Percentiles rank a stretch among this genome's conserved stretches.
phyloP scores from a whole-genome alignment of 768 basidiomycete genomes.

The Grammothele lineata region DNA sequence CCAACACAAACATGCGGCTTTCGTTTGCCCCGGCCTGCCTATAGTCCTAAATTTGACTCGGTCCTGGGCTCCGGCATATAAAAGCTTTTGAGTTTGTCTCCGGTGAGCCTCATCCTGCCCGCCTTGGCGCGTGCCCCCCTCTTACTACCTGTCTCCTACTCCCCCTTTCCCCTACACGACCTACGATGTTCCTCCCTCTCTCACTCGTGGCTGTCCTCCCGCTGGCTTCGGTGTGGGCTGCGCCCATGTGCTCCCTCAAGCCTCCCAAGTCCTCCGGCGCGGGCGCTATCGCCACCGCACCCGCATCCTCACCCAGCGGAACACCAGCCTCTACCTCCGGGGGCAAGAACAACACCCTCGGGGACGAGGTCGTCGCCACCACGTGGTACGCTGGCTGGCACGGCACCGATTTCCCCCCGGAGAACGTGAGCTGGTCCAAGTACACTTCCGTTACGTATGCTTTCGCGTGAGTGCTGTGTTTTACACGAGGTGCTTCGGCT shows the following conservation, averaged over 20 bases:
- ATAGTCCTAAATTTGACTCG: conserved; percentile 2
- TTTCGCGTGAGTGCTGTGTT: conserved; percentile 45
- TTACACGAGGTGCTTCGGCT: too few species aligned
- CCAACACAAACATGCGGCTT: too few species aligned
- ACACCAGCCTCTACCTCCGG: conserved; percentile 4
- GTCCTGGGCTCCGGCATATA: conserved; percentile 1
- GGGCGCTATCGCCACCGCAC: conserved; percentile 3
- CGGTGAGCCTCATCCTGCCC: neutral
- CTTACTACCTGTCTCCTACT: conserved; percentile 2
- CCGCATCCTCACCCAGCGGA: conserved; percentile 3
- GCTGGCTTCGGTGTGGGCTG: conserved; percentile 24
- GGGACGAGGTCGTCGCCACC: conserved; percentile 15
- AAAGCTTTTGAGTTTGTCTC: neutral
- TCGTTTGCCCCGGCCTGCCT: too few species aligned
- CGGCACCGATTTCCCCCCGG: conserved; percentile 43
- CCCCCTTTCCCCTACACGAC: conserved; percentile 8
- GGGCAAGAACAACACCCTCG: conserved; percentile 6
- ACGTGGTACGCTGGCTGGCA: conserved; percentile 74
- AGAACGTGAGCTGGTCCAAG: conserved; percentile 57
- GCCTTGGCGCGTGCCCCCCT: conserved; percentile 2
- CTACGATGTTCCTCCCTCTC: conserved; percentile 17
- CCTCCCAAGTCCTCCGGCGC: conserved; percentile 9
- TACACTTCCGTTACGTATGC: conserved; percentile 70
- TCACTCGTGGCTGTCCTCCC: conserved; percentile 19
- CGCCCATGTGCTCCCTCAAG: conserved; percentile 24